phyloP scores from a whole-genome alignment of 805 yeast species.

The Ogataea saltuana region DNA sequence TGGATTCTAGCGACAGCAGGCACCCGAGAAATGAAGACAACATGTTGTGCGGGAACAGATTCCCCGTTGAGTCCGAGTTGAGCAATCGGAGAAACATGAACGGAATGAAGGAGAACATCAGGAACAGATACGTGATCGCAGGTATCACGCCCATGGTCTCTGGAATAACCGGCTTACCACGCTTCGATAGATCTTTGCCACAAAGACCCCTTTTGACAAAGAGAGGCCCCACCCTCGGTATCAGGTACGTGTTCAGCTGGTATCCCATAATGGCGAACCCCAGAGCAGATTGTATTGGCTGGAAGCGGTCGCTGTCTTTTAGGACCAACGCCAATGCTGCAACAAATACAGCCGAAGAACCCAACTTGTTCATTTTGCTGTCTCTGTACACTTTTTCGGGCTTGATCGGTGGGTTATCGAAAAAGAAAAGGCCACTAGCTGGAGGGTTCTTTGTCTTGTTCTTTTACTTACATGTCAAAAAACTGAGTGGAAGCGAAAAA shows the following conservation, averaged over 20 bases:
- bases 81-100: constrained; percentile 78
- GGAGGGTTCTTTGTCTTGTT: neutral
- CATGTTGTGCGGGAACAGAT: constrained; percentile 73
- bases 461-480: neutral
- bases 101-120: constrained; percentile 85
- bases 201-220: constrained; percentile 78
- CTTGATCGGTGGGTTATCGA: neutral
- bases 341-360: constrained; percentile 5
- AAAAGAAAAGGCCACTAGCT: neutral
- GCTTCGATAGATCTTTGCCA: constrained; percentile 83
- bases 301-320: constrained; percentile 20
- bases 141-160: constrained; percentile 93
- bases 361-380: neutral
- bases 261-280: constrained; percentile 74
- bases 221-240: constrained; percentile 66
- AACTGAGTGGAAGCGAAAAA: neutral
- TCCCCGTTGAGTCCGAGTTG: constrained; percentile 33
- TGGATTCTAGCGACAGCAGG: constrained; percentile 77
- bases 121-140: constrained; percentile 75
- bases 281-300: constrained; percentile 57
- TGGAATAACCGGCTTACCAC: constrained; percentile 72
- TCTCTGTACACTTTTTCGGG: too few species aligned
- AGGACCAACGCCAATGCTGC: constrained; percentile 20
- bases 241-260: constrained; percentile 54
- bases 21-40: constrained; percentile 86